phyloP scores from a whole-genome alignment of 441 rosid species.

The Mallotus japonicus region DNA sequence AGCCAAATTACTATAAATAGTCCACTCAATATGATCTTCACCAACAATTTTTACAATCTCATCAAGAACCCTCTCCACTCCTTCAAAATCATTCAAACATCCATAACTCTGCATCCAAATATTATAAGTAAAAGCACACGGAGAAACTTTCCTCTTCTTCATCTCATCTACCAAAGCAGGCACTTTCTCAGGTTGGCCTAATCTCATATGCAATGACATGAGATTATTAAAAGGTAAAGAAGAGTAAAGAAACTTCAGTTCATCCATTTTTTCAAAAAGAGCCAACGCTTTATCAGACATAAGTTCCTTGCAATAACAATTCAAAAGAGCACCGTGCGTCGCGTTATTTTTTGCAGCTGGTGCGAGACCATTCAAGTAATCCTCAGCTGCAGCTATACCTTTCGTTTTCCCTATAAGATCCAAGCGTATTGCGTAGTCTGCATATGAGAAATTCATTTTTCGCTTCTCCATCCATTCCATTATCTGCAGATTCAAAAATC shows the following conservation, averaged over 20 bases:
- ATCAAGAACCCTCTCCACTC: conserved; percentile 51
- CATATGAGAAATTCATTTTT: conserved; percentile 39
- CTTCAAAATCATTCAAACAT: conserved; percentile 47
- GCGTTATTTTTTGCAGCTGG: conserved; percentile 32
- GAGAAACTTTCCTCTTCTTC: conserved; percentile 44
- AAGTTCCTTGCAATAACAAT: conserved; percentile 54
- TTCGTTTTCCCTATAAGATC: conserved; percentile 59
- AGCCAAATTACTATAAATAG: conserved; percentile 49
- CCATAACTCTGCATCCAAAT: conserved; percentile 68
- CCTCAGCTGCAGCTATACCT: conserved; percentile 66
- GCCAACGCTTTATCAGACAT: conserved; percentile 51
- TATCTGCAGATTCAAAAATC: conserved; percentile 34
- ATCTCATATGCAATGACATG: conserved; percentile 52
- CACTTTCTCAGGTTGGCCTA: conserved; percentile 61
- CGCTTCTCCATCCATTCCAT: conserved; percentile 86
- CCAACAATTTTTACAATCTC: conserved; percentile 38
- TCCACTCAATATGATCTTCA: conserved; percentile 46
- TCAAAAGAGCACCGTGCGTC: conserved; percentile 64
- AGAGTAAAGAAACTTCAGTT: conserved; percentile 31
- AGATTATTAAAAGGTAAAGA: conserved; percentile 54
- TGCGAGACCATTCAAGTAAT: conserved; percentile 45
- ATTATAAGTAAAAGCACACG: conserved; percentile 32
- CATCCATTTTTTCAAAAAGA: conserved; percentile 58
- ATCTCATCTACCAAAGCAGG: conserved; percentile 44
- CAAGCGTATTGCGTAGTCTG: conserved; percentile 48